Base-by-base conservation (phyloP, 768 basidiomycete species). In the Tubosaeta brunneosetosa region DNA sequence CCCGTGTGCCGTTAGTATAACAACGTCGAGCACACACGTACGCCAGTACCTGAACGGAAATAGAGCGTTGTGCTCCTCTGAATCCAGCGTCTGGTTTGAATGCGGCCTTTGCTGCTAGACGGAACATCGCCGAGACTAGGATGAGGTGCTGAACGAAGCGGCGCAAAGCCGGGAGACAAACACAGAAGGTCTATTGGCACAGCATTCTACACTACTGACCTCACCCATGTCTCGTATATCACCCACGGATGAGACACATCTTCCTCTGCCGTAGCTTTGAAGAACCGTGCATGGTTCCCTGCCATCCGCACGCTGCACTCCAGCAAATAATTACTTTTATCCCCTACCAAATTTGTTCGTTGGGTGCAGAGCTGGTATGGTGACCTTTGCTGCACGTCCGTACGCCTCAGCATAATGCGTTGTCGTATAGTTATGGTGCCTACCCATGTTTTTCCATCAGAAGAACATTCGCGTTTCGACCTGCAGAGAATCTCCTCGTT, bases 1-100 rank as follows among this genome's bases (percentile, higher is more conserved):
- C 70, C 27, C 47, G 48, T 62, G 55, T 51, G 57, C 44, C 61
- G 51, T 61, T 59, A 69, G 63, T 68, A 61, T 55, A 49, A 55
- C 54, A 52, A 61, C 62, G 68, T 57, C 45, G 49, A 44, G 44
- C 52, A 50, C 55, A 17, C 50, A 47, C 37, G 44, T 55, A 59
- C 43, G 55, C 51, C 22, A 22, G 22, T 72, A 85, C 84, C 81
- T 85, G 79, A 53, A 86, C 83, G 52, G 84, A 86, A 61, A 84
- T 82, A 45, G 66, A 71, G 62, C 83, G 77, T 58, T 68, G 74
- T 33, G 68, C 62, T 48, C 64, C 54, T 49, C 50, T 54, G 50
- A 63, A 53, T 33, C 55, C 52, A 42, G 44, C n/a, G 19, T 56
- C 50, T 17, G 49, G 40, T 49, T 58, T 57, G 29, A 57, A 31